A percentile compares a stretch with the other conserved stretches of the same genome.
phyloP scores from a whole-genome alignment of 2,329 filamentous ascomycete genomes.

The Coniochaeta prunicola region DNA sequence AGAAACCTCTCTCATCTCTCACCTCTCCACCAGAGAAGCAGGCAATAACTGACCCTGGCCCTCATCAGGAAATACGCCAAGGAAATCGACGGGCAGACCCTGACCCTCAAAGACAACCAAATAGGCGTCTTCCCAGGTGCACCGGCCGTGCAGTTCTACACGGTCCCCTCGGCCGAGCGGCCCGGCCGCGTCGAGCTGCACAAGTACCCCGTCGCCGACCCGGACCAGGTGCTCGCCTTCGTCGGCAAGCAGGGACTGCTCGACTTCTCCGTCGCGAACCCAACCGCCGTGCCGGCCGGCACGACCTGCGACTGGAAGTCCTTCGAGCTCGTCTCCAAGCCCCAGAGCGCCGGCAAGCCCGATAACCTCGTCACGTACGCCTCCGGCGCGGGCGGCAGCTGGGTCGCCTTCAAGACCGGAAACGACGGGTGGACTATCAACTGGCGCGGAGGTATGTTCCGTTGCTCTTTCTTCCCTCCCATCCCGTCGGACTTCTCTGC shows the following conservation, averaged over 20 bases:
- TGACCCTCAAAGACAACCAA: constrained; percentile 20
- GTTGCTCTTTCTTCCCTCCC: neutral
- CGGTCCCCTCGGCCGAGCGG: constrained; percentile 15
- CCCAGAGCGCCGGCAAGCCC: constrained; percentile 4
- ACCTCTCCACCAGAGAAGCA: neutral
- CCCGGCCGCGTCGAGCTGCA: constrained; percentile 24
- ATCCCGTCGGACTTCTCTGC: neutral
- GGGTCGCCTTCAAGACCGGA: constrained; percentile 25
- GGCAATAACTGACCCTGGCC: neutral
- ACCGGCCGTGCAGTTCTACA: constrained; percentile 20
- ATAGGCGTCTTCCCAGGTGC: constrained; percentile 23
- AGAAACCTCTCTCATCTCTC: neutral
- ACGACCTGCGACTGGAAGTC: constrained; percentile 23
- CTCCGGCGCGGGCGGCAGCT: constrained; percentile 13
- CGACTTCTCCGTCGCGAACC: constrained; percentile 24
- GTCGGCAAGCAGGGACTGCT: constrained; percentile 23
- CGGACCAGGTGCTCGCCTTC: constrained; percentile 28
- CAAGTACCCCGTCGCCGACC: constrained; percentile 25
- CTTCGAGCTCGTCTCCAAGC: constrained; percentile 19
- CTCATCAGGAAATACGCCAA: neutral
- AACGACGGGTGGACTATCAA: constrained; percentile 22
- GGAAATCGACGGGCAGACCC: constrained; percentile 22
- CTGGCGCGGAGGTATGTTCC: constrained; percentile 28
- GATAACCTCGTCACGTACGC: constrained; percentile 10
- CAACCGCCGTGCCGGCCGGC: constrained; percentile 17